phyloP scores from a whole-genome alignment of 768 basidiomycete species.

The Russula ochroleuca region DNA sequence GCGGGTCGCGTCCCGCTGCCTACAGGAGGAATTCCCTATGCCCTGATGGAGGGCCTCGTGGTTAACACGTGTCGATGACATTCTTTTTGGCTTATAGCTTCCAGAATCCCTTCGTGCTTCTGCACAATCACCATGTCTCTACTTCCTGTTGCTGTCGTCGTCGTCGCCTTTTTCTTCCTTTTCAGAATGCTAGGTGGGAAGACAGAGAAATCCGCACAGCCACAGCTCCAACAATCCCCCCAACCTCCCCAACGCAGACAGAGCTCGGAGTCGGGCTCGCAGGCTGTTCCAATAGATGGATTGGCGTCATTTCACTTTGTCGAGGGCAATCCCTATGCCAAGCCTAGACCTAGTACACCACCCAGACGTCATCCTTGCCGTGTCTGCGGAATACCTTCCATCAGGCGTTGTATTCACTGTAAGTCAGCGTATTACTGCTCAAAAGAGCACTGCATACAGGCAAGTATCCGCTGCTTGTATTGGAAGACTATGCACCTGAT shows the following conservation, averaged over 20 bases:
- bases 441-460: constrained; percentile 15
- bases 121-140: constrained; percentile 19
- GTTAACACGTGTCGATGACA: constrained; percentile 7
- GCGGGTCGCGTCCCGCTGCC: not conserved
- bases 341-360: constrained; percentile 7
- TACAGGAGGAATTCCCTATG: constrained; percentile 2
- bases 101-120: not conserved
- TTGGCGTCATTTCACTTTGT: constrained; percentile 7
- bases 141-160: constrained; percentile 21
- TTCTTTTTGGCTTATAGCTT: constrained; percentile 15
- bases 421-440: constrained; percentile 24
- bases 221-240: not conserved
- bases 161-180: constrained; percentile 16
- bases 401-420: constrained; percentile 21
- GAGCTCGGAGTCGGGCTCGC: not conserved
- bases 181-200: constrained; percentile 18
- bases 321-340: constrained; percentile 9
- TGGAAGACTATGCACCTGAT: not conserved
- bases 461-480: not conserved
- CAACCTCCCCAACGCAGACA: not conserved
- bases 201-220: not conserved
- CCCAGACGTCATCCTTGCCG: constrained; percentile 21
- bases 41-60: constrained; percentile 25
- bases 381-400: constrained; percentile 19
- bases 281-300: not conserved